phyloP scores from a whole-genome alignment of 768 basidiomycete species.

The Cubamyces lactineus region DNA sequence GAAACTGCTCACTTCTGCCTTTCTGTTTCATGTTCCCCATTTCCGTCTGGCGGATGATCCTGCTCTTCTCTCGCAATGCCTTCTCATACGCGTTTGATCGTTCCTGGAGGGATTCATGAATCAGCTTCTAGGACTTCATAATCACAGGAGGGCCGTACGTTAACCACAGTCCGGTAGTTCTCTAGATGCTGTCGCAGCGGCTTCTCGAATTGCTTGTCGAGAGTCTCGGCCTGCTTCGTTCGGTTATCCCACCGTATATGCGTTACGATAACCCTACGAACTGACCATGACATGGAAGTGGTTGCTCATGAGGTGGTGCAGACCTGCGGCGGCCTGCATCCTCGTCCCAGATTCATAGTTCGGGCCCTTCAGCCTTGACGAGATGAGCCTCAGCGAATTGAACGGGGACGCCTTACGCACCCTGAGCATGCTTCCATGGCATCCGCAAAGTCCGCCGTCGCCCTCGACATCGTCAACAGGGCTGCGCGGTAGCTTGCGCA shows the following conservation, averaged over 20 bases:
- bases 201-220: conserved; percentile 88
- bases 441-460: conserved; percentile 83
- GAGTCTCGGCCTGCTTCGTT: conserved; percentile 66
- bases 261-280: conserved; percentile 19
- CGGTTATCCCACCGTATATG: not conserved
- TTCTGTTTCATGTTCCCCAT: conserved; percentile 82
- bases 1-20: conserved; percentile 68
- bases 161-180: conserved; percentile 72
- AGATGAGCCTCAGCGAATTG: conserved; percentile 1
- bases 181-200: conserved; percentile 87
- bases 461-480: conserved; percentile 78
- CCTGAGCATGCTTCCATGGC: conserved; percentile 84
- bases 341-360: conserved; percentile 80
- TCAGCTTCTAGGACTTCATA: not conserved
- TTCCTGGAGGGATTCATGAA: conserved; percentile 54
- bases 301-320: conserved; percentile 91
- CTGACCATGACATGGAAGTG: conserved; percentile 90
- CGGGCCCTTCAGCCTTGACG: conserved; percentile 71
- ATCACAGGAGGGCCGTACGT: conserved; percentile 45
- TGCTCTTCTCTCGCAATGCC: conserved; percentile 80
- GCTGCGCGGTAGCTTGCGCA: conserved; percentile 83
- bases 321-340: conserved; percentile 82
- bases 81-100: conserved; percentile 85
- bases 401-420: conserved; percentile 45
- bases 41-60: conserved; percentile 84